Conservation (phyloP, 2,329 filamentous ascomycete genomes). For the Aureobasidium pullulans region DNA sequence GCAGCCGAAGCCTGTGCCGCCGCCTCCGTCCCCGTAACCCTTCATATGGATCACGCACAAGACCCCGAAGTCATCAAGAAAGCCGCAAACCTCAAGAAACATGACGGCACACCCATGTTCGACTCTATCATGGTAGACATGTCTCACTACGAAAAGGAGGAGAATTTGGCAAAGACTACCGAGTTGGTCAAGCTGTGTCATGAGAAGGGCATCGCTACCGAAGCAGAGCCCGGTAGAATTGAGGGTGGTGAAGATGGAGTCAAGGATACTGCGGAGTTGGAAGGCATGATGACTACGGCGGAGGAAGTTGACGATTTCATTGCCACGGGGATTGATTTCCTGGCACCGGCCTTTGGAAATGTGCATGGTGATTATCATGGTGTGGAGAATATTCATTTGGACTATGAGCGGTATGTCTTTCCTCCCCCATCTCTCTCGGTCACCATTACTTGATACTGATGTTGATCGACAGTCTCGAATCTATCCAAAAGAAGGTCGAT, state of each 20-base stretch:
- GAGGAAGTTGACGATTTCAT: constrained; percentile 66
- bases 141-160: constrained; percentile 62
- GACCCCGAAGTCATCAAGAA: constrained; percentile 35
- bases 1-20: constrained; percentile 37
- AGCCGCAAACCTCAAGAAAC: constrained; percentile 25
- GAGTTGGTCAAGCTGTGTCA: constrained; percentile 59
- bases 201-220: constrained; percentile 57
- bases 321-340: constrained; percentile 62
- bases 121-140: constrained; percentile 75
- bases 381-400: constrained; percentile 51
- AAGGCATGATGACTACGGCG: constrained; percentile 58
- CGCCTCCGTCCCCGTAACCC: constrained; percentile 35
- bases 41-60: constrained; percentile 44
- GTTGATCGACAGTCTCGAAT: constrained; percentile 28
- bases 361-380: constrained; percentile 72
- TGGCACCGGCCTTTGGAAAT: constrained; percentile 70
- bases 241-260: constrained; percentile 70
- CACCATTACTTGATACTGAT: neutral
- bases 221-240: constrained; percentile 65
- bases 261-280: constrained; percentile 56
- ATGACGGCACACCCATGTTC: constrained; percentile 41
- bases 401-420: constrained; percentile 44
- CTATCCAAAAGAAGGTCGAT: constrained; percentile 43
- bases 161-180: constrained; percentile 58
- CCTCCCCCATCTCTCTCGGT: neutral